Percentiles rank a stretch among this genome's conserved stretches.
These are phyloP conservation scores for Eutrema heterophyllum DNA, from an alignment of 345 rosid genomes.

Conservation along the genomic window DNA sequence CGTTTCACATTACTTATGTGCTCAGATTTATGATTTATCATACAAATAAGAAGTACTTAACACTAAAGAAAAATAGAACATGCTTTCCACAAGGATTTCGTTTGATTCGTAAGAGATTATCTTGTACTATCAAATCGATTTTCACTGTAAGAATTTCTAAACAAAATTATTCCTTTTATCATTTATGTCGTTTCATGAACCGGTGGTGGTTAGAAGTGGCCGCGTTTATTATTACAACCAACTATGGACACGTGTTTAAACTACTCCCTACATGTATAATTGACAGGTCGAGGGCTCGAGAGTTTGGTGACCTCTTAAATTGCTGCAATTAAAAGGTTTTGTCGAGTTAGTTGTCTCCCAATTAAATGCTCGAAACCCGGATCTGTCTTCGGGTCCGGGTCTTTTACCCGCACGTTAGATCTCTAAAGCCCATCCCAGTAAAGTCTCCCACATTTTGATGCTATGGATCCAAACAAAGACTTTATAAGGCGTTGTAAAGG, in stretches of 20 bases:
- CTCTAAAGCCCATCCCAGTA: background rate
- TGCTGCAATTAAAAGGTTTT: background rate
- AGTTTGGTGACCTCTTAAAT: slow-evolving; percentile 18
- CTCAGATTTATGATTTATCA: background rate
- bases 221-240: slow-evolving; percentile 3
- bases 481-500: background rate
- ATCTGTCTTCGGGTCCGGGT: background rate
- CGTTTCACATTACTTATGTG: background rate
- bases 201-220: slow-evolving; percentile 12
- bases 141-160: background rate
- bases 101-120: too few species aligned
- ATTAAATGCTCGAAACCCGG: background rate
- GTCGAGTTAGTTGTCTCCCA: background rate
- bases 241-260: background rate
- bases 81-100: background rate
- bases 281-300: background rate
- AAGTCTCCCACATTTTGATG: background rate
- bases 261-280: background rate
- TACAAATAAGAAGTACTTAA: background rate
- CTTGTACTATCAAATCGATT: too few species aligned
- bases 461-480: background rate
- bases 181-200: background rate
- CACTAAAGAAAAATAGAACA: background rate
- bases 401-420: background rate
- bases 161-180: background rate